Evolutionary conservation across 225 moss, liverwort and hornwort species (phyloP).

Genomic region (Physcomitrium patens): DNA sequence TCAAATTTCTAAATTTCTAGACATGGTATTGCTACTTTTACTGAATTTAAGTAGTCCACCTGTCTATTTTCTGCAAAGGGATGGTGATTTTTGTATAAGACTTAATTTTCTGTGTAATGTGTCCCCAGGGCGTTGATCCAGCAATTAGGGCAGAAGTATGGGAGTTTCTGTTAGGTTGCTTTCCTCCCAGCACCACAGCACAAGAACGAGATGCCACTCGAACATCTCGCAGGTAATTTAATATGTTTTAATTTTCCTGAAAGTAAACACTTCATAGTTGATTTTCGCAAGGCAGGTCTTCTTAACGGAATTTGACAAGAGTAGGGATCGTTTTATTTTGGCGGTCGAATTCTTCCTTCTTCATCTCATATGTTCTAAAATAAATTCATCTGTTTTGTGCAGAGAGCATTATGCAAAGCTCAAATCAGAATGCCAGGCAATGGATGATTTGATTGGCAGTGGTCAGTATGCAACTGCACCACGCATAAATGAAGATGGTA

Average conservation of each 20-base stretch:
- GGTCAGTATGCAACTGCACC: slow-evolving; percentile 80
- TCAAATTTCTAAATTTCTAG: no score
- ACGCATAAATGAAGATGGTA: slow-evolving; percentile 68
- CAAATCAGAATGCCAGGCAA: slow-evolving; percentile 78
- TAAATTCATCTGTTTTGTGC: slow-evolving; percentile 12
- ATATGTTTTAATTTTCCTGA: background rate
- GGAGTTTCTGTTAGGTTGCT: slow-evolving; percentile 95
- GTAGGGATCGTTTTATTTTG: no score
- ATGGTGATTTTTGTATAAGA: background rate
- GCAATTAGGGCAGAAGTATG: slow-evolving; percentile 93
- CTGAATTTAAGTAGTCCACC: background rate
- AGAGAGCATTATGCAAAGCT: slow-evolving; percentile 90
- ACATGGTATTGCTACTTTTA: background rate
- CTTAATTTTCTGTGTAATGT: slow-evolving; percentile 18
- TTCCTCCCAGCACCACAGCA: slow-evolving; percentile 69
- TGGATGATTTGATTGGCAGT: slow-evolving; percentile 92
- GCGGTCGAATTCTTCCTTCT: no score
- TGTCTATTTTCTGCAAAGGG: background rate
- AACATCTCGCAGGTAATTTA: slow-evolving; percentile 84
- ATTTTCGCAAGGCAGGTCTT: no score
- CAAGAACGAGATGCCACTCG: slow-evolving; percentile 87
- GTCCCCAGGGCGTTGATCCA: slow-evolving; percentile 84
- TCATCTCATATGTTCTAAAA: no score
- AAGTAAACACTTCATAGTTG: background rate
- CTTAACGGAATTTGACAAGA: no score